phyloP scores from a whole-genome alignment of 345 rosid genomes.

The Lepidium africanum region DNA sequence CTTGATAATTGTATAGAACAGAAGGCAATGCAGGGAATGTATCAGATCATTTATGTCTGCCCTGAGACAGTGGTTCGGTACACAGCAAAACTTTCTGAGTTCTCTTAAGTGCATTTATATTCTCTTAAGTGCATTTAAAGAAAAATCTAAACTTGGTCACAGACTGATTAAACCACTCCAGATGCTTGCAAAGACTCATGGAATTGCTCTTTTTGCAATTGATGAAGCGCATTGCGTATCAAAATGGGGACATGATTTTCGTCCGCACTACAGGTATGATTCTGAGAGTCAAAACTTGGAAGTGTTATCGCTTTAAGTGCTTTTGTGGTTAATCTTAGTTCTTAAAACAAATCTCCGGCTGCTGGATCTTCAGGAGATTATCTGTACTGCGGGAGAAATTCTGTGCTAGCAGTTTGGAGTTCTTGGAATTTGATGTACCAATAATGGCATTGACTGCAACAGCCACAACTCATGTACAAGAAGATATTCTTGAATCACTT shows the following conservation, averaged over 20 bases:
- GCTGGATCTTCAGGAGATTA: conserved; percentile 45
- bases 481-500: conserved; percentile 66
- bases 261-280: conserved; percentile 66
- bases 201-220: conserved; percentile 80
- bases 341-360: background rate
- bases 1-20: conserved; percentile 69
- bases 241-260: conserved; percentile 96
- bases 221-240: conserved; percentile 94
- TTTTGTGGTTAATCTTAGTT: background rate
- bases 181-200: conserved; percentile 64
- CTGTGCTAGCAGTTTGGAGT: conserved; percentile 41
- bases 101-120: background rate
- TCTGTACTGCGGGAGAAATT: conserved; percentile 63
- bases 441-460: conserved; percentile 95
- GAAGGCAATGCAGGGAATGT: conserved; percentile 84
- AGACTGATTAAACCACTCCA: conserved; percentile 70
- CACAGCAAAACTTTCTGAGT: background rate
- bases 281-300: background rate
- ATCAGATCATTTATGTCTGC: conserved; percentile 73
- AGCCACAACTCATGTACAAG: conserved; percentile 64
- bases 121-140: background rate
- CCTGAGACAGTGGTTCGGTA: conserved; percentile 79
- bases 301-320: background rate
- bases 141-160: conserved; percentile 13
- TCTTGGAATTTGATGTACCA: conserved; percentile 59